phyloP scores from a whole-genome alignment of 192 early-diverging fungal genomes.

The Linnemannia hyalina region DNA sequence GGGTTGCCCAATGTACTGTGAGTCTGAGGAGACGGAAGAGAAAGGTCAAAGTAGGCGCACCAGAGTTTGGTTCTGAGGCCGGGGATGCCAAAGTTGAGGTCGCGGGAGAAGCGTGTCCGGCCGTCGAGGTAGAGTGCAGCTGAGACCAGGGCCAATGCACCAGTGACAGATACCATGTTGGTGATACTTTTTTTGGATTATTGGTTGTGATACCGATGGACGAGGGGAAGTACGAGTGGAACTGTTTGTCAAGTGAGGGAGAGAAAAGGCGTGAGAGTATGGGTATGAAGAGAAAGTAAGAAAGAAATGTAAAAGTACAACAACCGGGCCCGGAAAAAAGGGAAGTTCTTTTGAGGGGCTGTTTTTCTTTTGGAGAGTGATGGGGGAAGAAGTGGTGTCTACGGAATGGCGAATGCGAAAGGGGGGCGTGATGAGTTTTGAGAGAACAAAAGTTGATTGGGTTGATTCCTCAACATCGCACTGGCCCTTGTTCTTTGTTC shows the following conservation, averaged over 20 bases:
- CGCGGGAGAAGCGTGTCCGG: conserved; percentile 25
- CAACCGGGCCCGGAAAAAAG: not conserved
- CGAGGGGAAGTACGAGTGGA: not conserved
- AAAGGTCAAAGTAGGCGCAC: not conserved
- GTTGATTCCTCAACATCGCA: not conserved
- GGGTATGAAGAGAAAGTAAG: not conserved
- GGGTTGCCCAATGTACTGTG: not conserved
- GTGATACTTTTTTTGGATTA: not conserved
- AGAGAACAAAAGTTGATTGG: too few relatives aligned
- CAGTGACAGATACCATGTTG: conserved; percentile 23
- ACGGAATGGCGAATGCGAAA: not conserved
- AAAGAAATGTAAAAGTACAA: not conserved
- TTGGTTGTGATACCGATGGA: not conserved
- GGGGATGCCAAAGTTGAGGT: conserved; percentile 21
- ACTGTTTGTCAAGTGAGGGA: too few relatives aligned
- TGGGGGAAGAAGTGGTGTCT: not conserved
- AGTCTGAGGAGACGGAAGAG: not conserved
- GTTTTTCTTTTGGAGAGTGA: not conserved
- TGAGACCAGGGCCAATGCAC: conserved; percentile 17
- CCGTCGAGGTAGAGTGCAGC: conserved; percentile 36
- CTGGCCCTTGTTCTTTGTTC: not conserved
- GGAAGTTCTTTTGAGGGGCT: not conserved
- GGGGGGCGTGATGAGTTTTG: too few relatives aligned
- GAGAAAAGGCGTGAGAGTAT: not conserved
- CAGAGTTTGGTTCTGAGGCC: conserved; percentile 24